Base-by-base conservation (phyloP, 163 green algal genomes). In the Trebouxia gelatinosa region DNA sequence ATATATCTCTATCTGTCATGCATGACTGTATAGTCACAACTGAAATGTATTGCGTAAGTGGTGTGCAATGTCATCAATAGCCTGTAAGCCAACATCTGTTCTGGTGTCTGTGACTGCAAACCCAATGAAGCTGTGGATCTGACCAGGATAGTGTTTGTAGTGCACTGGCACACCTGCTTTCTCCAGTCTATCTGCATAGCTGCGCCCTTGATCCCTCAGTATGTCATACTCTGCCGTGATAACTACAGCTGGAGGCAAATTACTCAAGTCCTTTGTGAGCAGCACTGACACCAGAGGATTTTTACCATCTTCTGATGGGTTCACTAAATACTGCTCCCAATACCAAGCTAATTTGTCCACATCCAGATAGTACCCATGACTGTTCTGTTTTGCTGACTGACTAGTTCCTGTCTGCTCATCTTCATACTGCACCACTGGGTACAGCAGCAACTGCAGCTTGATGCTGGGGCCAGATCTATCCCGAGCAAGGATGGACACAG, bases 181-280 rank as follows among this genome's bases (percentile, higher is more conserved):
- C 35, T 75, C 6, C 39, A 75, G 26, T 6, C 38, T 75, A 9
- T 75, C 66, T 38, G 66, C 66, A 38, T 59, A 75, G 1, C 6
- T 26, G 21, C 58, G 21, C 13, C 66, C 66, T 26, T 75, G 38
- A 59, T 57, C 66, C 26, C 26, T 58, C 21, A 75, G 26, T 5
- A 57, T 0, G 35, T 75, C 66, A 46, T 46, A 70, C 61, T 70
- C 66, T 37, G 66, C 38, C 13, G 66, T 75, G 5, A 75, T 1
- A 13, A 75, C 40, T 26, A 58, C 7, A n/a, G 66, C 66, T 13
- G 38, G 6, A n/a, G 66, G 66, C 66, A 75, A 26, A 21, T 37
- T 26, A 11, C 23, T 40, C n/a, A 75, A 35, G 32, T 70, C 32
- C 9, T 46, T 46, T 26, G 61, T n/a, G 3, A 31, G 61, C 16